Base-by-base conservation (phyloP, 805 yeast species). In the Saturnispora bothae region DNA sequence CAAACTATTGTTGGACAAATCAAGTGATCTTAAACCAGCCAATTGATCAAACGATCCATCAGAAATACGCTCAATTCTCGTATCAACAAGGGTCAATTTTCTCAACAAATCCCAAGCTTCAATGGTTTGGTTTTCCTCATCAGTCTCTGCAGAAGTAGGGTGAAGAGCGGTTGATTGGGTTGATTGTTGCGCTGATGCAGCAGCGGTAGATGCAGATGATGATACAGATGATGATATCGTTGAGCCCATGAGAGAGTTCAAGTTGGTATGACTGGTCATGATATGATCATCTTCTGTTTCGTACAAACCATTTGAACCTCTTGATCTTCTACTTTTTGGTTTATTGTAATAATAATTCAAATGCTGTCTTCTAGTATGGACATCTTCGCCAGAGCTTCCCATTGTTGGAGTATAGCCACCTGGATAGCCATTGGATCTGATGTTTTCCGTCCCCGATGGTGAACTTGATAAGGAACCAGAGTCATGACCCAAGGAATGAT, bases 1-100 rank as follows among this genome's bases (percentile, higher is more conserved):
- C 22, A 77, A 56, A 28, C 64, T 53, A 47, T 77, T 77, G 42
- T 66, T 63, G 2, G 83, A 76, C 23, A 77, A 53, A 48, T 78
- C 80, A 36, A 77, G 61, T 2, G 68, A 59, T 1, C 64, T 49
- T 10, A 68, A 47, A 32, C 58, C 55, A 15, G 46, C 51, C 16
- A 57, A 47, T 29, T 44, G 51, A 33, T 50, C 59, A 42, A 61
- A 62, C 28, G 55, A 51, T 40, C 47, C 46, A 23, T 47, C 49
- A 36, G 50, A 48, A 8, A 67, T 52, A 15, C 43, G 45, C 1
- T 53, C 43, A n/a, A 67, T 59, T 30, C 56, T 57, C 38, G 61
- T 61, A 31, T 66, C 69, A 4, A 65, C 47, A 9, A 67, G 50
- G 2, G 69, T 63, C 6, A 67, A 45, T 44, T 66, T 68, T 23